phyloP scores from a whole-genome alignment of 495 filamentous ascomycete genomes.

The Articulospora tetracladia region DNA sequence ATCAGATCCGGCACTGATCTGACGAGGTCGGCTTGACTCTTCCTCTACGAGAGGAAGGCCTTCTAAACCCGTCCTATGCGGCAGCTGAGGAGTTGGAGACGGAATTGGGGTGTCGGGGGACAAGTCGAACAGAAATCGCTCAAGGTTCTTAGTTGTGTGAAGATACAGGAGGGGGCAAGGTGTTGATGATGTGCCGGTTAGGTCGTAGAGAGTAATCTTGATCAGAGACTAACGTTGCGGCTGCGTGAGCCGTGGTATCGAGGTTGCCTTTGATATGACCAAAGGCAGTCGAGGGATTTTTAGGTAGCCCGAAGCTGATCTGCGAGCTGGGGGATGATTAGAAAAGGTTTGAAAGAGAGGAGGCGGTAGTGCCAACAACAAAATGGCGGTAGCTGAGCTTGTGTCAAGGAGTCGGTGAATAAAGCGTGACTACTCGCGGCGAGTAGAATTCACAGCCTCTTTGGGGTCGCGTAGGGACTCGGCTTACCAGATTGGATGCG shows the following conservation, averaged over 20 bases:
- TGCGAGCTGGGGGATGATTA: background rate
- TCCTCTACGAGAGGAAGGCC: constrained; percentile 96
- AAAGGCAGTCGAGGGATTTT: constrained; percentile 24
- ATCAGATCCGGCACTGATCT: constrained; percentile 79
- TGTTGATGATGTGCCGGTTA: constrained; percentile 65
- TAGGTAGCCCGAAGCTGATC: background rate
- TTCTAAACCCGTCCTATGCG: constrained; percentile 95
- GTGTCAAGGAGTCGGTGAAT: background rate
- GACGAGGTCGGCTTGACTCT: constrained; percentile 89
- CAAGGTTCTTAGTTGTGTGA: constrained; percentile 41
- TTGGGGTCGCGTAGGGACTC: background rate
- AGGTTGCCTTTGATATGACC: constrained; percentile 56
- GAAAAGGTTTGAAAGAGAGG: background rate
- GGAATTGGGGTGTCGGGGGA: constrained; percentile 53
- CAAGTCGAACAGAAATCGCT: constrained; percentile 47
- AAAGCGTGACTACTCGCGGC: background rate
- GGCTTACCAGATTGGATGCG: background rate
- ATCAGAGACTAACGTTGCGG: constrained; percentile 61
- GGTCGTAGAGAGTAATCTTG: constrained; percentile 60
- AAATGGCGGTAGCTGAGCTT: background rate
- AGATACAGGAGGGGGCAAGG: constrained; percentile 51
- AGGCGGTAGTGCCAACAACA: background rate
- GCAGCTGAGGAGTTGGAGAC: constrained; percentile 75
- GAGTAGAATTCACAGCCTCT: background rate
- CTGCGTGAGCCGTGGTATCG: constrained; percentile 67